A percentile compares a stretch with the other conserved stretches of the same genome.
These are phyloP conservation scores for Phylloporus arenicola DNA, from an alignment of 768 basidiomycete genomes.

Conservation along the genomic window DNA sequence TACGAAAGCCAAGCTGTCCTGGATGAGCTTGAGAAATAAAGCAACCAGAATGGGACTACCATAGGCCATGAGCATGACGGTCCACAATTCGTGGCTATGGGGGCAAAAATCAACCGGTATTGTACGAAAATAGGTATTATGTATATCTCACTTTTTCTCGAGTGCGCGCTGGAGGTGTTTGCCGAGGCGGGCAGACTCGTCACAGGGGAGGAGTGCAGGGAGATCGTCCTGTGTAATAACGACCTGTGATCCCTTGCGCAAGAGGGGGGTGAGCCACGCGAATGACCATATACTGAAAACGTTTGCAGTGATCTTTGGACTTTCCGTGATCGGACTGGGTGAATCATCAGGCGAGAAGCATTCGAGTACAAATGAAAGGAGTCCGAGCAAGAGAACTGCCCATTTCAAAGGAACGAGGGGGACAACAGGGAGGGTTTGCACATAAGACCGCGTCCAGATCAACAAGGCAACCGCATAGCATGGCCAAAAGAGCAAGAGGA, in stretches of 20 bases:
- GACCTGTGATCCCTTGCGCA: slow-evolving; percentile 59
- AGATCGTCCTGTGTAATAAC: no score
- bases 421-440: slow-evolving; percentile 28
- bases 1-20: slow-evolving; percentile 76
- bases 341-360: slow-evolving; percentile 50
- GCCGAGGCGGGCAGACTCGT: slow-evolving; percentile 69
- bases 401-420: slow-evolving; percentile 44
- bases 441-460: slow-evolving; percentile 59
- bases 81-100: slow-evolving; percentile 57
- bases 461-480: slow-evolving; percentile 44
- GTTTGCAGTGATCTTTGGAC: slow-evolving; percentile 71
- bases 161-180: slow-evolving; percentile 55
- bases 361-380: slow-evolving; percentile 60
- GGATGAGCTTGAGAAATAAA: slow-evolving; percentile 58
- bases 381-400: slow-evolving; percentile 39
- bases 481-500: slow-evolving; percentile 82
- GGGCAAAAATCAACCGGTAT: not conserved
- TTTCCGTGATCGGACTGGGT: slow-evolving; percentile 47
- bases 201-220: slow-evolving; percentile 60
- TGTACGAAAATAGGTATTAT: slow-evolving; percentile 16
- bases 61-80: slow-evolving; percentile 70
- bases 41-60: slow-evolving; percentile 70
- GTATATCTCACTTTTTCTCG: slow-evolving; percentile 58
- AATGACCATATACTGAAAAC: slow-evolving; percentile 82
- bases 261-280: slow-evolving; percentile 79